These are phyloP conservation scores for Leishmania arabica DNA, from an alignment of 208 protist genomes.

Conservation along the genomic window DNA sequence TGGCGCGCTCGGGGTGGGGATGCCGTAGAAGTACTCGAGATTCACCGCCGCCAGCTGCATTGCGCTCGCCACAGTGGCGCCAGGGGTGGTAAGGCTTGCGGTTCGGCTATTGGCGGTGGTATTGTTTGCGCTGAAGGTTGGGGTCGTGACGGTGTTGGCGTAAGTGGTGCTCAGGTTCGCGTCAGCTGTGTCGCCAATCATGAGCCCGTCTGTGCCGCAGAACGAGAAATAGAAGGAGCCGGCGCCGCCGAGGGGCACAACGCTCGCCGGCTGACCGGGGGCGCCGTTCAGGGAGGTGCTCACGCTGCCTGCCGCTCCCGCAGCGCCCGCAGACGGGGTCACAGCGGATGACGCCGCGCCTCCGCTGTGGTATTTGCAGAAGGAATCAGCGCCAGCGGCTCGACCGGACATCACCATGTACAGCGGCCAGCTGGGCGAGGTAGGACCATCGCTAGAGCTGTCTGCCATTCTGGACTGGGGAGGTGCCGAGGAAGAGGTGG, in stretches of 20 bases:
- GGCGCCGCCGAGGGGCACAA: background rate
- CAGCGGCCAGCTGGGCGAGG: conserved; percentile 3
- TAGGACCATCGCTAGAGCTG: background rate
- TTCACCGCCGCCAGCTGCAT: conserved; percentile 14
- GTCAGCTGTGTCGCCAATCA: conserved; percentile 8
- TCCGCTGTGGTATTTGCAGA: conserved; percentile 6
- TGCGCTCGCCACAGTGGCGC: background rate
- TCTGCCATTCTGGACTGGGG: background rate
- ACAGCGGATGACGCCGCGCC: background rate
- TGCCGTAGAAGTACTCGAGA: conserved; percentile 26
- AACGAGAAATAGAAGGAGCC: conserved; percentile 23
- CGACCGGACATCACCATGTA: conserved; percentile 2
- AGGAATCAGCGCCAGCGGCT: conserved; percentile 3
- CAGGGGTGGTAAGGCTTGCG: background rate
- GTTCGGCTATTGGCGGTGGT: background rate
- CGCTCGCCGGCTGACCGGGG: background rate
- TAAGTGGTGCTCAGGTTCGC: conserved; percentile 3
- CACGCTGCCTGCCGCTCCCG: background rate
- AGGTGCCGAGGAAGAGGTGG: background rate
- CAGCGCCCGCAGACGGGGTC: background rate
- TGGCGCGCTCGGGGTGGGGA: conserved; percentile 24
- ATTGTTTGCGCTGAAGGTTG: background rate
- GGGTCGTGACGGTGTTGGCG: conserved; percentile 2
- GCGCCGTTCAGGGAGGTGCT: background rate
- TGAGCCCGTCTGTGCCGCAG: conserved; percentile 15